Base-by-base conservation (phyloP, 371 early-diverging fungal species). In the Coemansia sp. region DNA sequence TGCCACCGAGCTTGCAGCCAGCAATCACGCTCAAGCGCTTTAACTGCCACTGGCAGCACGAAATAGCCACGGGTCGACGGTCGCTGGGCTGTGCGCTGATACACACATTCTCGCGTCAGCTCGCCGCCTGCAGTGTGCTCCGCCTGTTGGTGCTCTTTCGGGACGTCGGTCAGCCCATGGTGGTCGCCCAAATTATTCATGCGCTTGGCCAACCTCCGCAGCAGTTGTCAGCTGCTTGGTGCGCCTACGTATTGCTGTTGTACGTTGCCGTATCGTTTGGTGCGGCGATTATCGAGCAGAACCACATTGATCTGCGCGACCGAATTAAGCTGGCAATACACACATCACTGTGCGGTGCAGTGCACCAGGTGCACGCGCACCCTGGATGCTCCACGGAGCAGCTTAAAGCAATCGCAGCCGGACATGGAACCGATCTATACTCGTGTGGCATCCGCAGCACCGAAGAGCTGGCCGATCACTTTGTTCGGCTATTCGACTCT, bases 221-320 rank as follows among this genome's bases (percentile, higher is more conserved):
- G 11, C 4, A 30, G 7, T 5, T 10, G 47, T 52, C 45, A n/a
- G 16, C 48, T 14, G 20, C 31, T 6, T n/a, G n/a, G 5, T 30
- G 20, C 34, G 9, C 5, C 0, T 20, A 2, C 6, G 50, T 38
- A 1, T 49, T 72, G 8, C 39, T 31, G 0, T 2, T 41, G 2
- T 72, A 70, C 40, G 9, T 42, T 1, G 20, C 3, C 0, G 8
- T 64, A 11, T 49, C 65, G 30, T 5, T 64, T 0, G 8, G 30
- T 0, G 65, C 52, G 1, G 58, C 55, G 0, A 14, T 60, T 10
- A 38, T 56, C 10, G 72, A 72, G 73, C 73, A 72, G 42, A 63
- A 72, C 45, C 65, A 71, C 10, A 71, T 72, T 5, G 73, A 72
- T 9, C 3, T 57, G 42, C 57, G 61, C 5, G 73, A 72, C 61